Percentiles rank a stretch among this genome's conserved stretches.
Evolutionary conservation across 306 rosid genomes (phyloP).

Genomic region (Rosa persica): DNA sequence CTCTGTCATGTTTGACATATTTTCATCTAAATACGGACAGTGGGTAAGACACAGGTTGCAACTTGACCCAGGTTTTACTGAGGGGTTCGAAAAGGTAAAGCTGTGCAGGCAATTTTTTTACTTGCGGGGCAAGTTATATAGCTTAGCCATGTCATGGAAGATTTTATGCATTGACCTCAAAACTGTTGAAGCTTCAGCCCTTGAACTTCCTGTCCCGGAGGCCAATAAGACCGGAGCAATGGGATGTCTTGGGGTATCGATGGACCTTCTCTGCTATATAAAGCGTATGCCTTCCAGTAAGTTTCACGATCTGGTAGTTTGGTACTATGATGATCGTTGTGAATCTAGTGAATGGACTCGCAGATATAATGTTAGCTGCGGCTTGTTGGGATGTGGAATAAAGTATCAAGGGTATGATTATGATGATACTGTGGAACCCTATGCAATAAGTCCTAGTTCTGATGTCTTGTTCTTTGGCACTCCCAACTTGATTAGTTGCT

Average conservation of each 20-base stretch:
- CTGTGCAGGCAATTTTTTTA: not conserved
- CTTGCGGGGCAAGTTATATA: not conserved
- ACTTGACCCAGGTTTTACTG: not conserved
- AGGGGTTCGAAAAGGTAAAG: not conserved
- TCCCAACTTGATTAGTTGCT: not conserved
- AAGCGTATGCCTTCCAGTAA: not conserved
- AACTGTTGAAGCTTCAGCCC: not conserved
- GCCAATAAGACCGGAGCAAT: not conserved
- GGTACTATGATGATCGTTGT: not conserved
- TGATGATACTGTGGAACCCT: not conserved
- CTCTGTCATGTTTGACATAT: not conserved
- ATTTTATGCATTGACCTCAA: not conserved
- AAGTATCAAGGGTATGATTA: not conserved
- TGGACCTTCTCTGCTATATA: not conserved
- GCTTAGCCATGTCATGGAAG: not conserved
- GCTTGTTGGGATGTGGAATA: not conserved
- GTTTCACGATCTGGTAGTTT: not conserved
- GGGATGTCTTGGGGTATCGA: conserved; percentile 9
- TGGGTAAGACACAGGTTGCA: not conserved
- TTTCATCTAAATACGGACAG: not conserved
- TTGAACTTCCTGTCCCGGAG: not conserved
- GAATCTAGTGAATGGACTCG: not conserved
- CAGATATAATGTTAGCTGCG: not conserved
- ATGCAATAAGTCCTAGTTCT: conserved; percentile 7
- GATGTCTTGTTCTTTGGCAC: not conserved